phyloP scores from a whole-genome alignment of 1,284 basidiomycete species.

The Neotropicomus parvogracilis region DNA sequence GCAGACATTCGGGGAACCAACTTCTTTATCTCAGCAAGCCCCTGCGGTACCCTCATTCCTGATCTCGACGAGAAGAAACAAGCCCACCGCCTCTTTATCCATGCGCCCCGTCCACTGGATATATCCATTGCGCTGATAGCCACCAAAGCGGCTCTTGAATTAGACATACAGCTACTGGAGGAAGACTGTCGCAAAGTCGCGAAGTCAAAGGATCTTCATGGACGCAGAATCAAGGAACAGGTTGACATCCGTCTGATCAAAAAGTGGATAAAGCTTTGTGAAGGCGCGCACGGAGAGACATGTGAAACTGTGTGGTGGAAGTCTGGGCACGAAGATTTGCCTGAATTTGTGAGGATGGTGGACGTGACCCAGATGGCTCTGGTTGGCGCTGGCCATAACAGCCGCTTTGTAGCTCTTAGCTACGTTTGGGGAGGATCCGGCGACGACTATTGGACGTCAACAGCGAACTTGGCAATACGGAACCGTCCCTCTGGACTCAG shows the following conservation, averaged over 20 bases:
- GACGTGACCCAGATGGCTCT: slow-evolving; percentile 8
- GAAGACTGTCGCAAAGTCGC: slow-evolving; percentile 13
- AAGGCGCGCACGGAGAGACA: slow-evolving; percentile 3
- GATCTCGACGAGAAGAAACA: slow-evolving; percentile 9
- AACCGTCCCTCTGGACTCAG: slow-evolving; percentile 2
- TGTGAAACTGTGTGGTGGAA: slow-evolving; percentile 7
- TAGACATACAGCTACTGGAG: slow-evolving; percentile 20
- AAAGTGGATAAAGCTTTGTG: slow-evolving; percentile 9
- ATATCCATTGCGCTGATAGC: slow-evolving; percentile 6
- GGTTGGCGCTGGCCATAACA: neutral
- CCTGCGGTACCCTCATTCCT: slow-evolving; percentile 1
- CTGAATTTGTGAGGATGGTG: slow-evolving; percentile 8
- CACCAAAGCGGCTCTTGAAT: neutral
- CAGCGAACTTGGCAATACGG: neutral
- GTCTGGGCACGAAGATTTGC: slow-evolving; percentile 6
- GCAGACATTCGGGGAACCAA: slow-evolving; percentile 5
- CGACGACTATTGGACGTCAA: slow-evolving; percentile 4
- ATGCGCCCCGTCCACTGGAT: slow-evolving; percentile 8
- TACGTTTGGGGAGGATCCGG: slow-evolving; percentile 11
- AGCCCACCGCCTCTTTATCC: slow-evolving; percentile 18
- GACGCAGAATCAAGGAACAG: slow-evolving; percentile 14
- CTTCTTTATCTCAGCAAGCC: slow-evolving; percentile 7
- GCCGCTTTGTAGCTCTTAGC: slow-evolving; percentile 12
- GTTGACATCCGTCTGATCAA: slow-evolving; percentile 14
- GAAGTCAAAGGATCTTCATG: slow-evolving; percentile 18